Percentiles rank a stretch among this genome's conserved stretches.
phyloP scores from a whole-genome alignment of 306 rosid species.

The Malus sieversii region DNA sequence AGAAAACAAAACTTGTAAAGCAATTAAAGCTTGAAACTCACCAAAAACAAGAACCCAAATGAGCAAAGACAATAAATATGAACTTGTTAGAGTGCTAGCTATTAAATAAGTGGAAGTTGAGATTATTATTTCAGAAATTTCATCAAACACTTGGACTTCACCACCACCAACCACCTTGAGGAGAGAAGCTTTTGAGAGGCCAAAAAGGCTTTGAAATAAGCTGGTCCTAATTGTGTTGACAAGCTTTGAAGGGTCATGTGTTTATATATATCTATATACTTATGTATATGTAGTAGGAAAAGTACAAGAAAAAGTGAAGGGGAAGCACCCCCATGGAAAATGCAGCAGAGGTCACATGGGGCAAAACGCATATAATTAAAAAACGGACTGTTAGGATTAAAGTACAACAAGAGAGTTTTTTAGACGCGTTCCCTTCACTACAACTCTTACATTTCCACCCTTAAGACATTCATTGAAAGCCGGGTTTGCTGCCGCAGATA shows the following conservation, averaged over 20 bases:
- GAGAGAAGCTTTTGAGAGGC: background rate
- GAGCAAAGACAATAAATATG: background rate
- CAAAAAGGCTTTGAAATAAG: background rate
- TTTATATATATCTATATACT: slow-evolving; percentile 2
- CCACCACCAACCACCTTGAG: background rate
- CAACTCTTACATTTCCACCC: slow-evolving; percentile 24
- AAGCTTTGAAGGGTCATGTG: background rate
- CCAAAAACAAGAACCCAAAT: slow-evolving; percentile 21
- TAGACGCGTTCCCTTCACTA: slow-evolving; percentile 35
- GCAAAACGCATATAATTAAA: slow-evolving; percentile 16
- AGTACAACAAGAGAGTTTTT: background rate
- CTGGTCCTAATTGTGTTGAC: background rate
- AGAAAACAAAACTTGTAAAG: background rate
- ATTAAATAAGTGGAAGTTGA: background rate
- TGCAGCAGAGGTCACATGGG: slow-evolving; percentile 77
- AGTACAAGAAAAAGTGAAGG: slow-evolving; percentile 19
- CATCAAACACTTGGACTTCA: background rate
- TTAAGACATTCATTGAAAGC: slow-evolving; percentile 39
- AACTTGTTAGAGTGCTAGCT: background rate
- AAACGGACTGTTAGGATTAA: background rate
- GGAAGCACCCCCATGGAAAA: slow-evolving; percentile 42
- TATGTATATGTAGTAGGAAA: background rate
- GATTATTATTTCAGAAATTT: background rate
- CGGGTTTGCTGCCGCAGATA: slow-evolving; percentile 49
- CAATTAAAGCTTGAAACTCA: slow-evolving; percentile 15